Base-by-base conservation (phyloP, 2,329 filamentous ascomycete genomes). In the Zymoseptoria passerinii region DNA sequence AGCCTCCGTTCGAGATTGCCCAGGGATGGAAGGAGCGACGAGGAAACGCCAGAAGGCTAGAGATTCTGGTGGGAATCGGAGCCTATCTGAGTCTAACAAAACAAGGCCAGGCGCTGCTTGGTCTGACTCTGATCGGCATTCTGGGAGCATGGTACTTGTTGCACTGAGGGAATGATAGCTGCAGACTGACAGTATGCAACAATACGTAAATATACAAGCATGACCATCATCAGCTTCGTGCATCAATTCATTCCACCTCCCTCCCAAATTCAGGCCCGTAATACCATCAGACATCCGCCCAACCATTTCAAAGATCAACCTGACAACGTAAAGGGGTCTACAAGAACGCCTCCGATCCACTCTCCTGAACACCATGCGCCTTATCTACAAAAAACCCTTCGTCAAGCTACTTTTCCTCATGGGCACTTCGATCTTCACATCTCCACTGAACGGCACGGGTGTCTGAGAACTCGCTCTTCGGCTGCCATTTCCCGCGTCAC, bases 11-110 rank as follows among this genome's bases (percentile, higher is more conserved):
- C 67, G 68, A 76, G 18, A 75, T 87, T 52, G 80, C 84, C 64
- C 74, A 78, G 4, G 70, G 78, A 44, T 88, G 84, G 84, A 78
- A 75, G 66, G 66, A 72, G 29, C 77, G 77, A 64, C 75, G 83
- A 59, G 76, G 76, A 20, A 71, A 73, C 50, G 85, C 84, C 8
- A 77, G 84, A 57, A 75, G 73, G 49, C 80, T 80, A 63, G 86
- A 89, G 69, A 50, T 87, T 27, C 66, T 81, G 20, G 80, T 86
- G 2, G 86, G 86, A 9, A 71, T 81, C 50, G 65, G 78, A 18
- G 80, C 82, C 9, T 84, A 85, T 68, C 68, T 86, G 28, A 74
- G 67, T 1, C 61, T 77, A 65, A 80, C 78, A 7, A 73, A 73
- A 68, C 76, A 78, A 67, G 78, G 78, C 28, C 72, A 75, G 56